Base-by-base conservation (phyloP, 2,329 filamentous ascomycete species). In the Dothiorella sarmentorum region DNA sequence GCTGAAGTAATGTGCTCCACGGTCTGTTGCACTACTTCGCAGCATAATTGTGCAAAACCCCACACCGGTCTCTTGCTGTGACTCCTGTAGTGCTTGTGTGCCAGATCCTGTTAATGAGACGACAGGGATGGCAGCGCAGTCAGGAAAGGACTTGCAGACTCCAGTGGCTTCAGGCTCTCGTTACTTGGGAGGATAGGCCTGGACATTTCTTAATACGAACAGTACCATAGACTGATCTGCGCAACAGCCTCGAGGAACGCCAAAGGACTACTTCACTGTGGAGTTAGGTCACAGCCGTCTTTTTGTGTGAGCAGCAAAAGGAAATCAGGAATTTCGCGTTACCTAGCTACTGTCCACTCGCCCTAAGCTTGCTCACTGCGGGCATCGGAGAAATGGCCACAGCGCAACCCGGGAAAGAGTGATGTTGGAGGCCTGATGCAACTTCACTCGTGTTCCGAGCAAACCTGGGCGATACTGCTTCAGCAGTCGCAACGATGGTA, bases 401-500 rank as follows among this genome's bases (percentile, higher is more conserved):
- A 7, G 26, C 22, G 20, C 33, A 22, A 40, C 24, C 22, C 24
- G 9, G 24, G 35, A 17, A 18, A 22, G 7, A 15, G 22, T 26
- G 35, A 5, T 15, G 15, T 7, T 29, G 22, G 22, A 53, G 22
- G 49, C 43, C 49, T 40, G 35, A 38, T 24, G 37, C 49, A 37
- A 20, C 35, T 20, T 17, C 6, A 7, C 18, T 3, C 11, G 29
- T 27, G 35, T 24, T 40, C n/a, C 49, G 24, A 20, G n/a, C 24
- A 22, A 27, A 15, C 20, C 7, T 22, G 33, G 26, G 49, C 26
- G 24, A n/a, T 22, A 24, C 26, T 53, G 35, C 24, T 29, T 74
- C 66, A 80, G 63, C 76, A 79, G 67, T 77, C 81, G 76, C 75
- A 79, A 76, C 83, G 66, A 69, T 82, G 73, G 73, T 78, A 64